These are phyloP conservation scores for Aspergillus heteromorphus DNA, from an alignment of 495 filamentous ascomycete genomes.

Conservation along the genomic window DNA sequence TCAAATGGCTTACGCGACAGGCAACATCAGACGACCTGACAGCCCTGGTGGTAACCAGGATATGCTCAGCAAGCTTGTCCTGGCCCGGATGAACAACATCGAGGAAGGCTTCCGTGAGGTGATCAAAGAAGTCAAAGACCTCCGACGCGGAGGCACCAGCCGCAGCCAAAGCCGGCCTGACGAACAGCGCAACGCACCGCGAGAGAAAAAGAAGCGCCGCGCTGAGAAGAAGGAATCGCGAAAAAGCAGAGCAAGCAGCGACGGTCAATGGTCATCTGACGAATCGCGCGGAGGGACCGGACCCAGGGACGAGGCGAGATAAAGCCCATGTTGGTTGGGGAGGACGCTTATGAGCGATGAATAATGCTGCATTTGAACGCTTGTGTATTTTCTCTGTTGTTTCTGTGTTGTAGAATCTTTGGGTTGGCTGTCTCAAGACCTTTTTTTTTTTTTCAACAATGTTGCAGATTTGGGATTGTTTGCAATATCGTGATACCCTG, in stretches of 20 bases:
- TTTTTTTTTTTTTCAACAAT: not conserved
- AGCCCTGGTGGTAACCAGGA: conserved; percentile 50
- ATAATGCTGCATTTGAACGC: not conserved
- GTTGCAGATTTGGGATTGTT: not conserved
- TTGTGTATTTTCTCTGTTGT: not conserved
- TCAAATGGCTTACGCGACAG: conserved; percentile 68
- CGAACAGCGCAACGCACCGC: conserved; percentile 17
- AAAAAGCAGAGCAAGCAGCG: conserved; percentile 20
- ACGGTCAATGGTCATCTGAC: conserved; percentile 2
- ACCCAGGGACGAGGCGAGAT: not conserved
- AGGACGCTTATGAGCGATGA: not conserved
- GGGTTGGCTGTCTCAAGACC: conserved; percentile 1
- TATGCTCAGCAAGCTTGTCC: conserved; percentile 72
- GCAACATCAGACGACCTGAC: conserved; percentile 31
- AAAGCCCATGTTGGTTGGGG: not conserved
- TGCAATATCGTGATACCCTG: not conserved
- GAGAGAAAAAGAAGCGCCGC: conserved; percentile 28
- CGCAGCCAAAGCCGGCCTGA: conserved; percentile 29
- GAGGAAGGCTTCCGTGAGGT: conserved; percentile 82
- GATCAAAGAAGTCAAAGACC: conserved; percentile 73
- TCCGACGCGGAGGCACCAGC: conserved; percentile 31
- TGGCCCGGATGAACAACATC: conserved; percentile 87
- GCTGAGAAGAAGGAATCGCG: conserved; percentile 27
- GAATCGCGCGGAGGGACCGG: not conserved
- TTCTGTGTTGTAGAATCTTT: not conserved